Evolutionary conservation across 2,329 filamentous ascomycete genomes (phyloP), one percentile per base, ranked within the genome.

Genomic region (Exophiala calicioides): DNA sequence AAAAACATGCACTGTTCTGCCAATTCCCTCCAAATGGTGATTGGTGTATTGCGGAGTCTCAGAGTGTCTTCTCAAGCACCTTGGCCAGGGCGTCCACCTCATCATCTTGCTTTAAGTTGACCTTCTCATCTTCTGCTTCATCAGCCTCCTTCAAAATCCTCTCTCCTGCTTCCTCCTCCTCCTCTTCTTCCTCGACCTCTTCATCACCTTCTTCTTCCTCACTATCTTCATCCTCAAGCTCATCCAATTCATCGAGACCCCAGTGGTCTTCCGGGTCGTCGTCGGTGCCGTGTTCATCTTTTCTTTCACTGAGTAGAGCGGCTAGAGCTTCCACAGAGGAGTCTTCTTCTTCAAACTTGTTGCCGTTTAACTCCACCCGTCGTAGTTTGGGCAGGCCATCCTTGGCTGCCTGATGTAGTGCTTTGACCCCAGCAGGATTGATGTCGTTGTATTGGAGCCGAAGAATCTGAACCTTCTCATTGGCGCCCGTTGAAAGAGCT

Each of bases 391-490:
- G 90, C 6, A 98, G 77, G 2, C 77, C 76, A 6, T 78, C 72
- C 60, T 81, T 81, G 3, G 82, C 82, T 2, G 87, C 88, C 15
- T 79, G 72, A 3, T 84, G 79, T 43, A 98, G 76, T 2, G 77
- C 79, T 63, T 86, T 83, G 38, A 97, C 68, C 13, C 85, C 87
- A 47, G 82, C 78, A 1, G 84, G 75, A 30, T 87, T 90, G 63
- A 98, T 93, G 58, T 98, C 93, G 71, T 97, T 97, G 76, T 86
- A 97, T 66, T 96, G 88, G 60, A 97, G 71, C 56, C 89, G 81
- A 58, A 98, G 73, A 7, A 83, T 82, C 72, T 95, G 82, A 16
- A 98, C 75, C 64, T 87, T 86, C 62, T 74, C 73, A 68, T 96
- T 96, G 56, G 82, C 79, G 31, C 88, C 90, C 63, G 82, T 77